Percentiles rank a stretch among this genome's conserved stretches.
These are phyloP conservation scores for Ulmus americana DNA, from an alignment of 331 rosid genomes.

Conservation along the genomic window DNA sequence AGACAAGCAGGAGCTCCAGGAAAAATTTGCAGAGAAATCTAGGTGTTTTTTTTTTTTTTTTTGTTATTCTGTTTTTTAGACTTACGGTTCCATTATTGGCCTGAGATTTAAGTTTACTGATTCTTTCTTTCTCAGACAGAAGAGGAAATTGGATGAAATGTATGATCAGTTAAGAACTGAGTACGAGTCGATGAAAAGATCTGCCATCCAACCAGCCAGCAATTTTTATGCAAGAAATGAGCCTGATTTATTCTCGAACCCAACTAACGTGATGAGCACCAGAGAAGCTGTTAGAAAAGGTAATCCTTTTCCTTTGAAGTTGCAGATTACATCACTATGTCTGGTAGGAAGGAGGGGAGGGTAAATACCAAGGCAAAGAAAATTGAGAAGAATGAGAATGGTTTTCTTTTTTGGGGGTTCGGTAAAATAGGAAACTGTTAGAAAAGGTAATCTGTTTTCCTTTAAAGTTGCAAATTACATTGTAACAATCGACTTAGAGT, in stretches of 20 bases:
- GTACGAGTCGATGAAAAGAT: slow-evolving; percentile 64
- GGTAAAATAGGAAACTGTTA: slow-evolving; percentile 28
- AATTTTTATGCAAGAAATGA: slow-evolving; percentile 82
- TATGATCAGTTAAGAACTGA: slow-evolving; percentile 90
- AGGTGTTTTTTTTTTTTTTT: slow-evolving; percentile 42
- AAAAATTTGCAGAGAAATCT: slow-evolving; percentile 90
- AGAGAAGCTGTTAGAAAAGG: slow-evolving; percentile 80
- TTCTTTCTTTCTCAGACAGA: slow-evolving; percentile 60
- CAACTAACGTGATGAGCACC: slow-evolving; percentile 57
- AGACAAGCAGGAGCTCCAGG: slow-evolving; percentile 99
- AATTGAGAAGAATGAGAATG: too few species aligned
- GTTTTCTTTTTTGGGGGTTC: too few species aligned
- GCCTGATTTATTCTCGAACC: slow-evolving; percentile 66
- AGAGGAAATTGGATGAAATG: slow-evolving; percentile 98
- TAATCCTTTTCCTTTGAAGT: slow-evolving; percentile 32
- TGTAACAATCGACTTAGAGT: slow-evolving; percentile 10
- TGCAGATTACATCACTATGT: not conserved
- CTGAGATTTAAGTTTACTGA: slow-evolving; percentile 9
- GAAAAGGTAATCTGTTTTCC: slow-evolving; percentile 63
- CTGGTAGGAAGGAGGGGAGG: too few species aligned
- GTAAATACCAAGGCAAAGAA: too few species aligned
- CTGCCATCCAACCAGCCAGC: slow-evolving; percentile 77
- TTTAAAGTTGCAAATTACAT: slow-evolving; percentile 5
- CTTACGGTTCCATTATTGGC: slow-evolving; percentile 17
- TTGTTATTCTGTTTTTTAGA: not conserved